phyloP scores from a whole-genome alignment of 768 basidiomycete species.

The Agrocybe chaxingu region DNA sequence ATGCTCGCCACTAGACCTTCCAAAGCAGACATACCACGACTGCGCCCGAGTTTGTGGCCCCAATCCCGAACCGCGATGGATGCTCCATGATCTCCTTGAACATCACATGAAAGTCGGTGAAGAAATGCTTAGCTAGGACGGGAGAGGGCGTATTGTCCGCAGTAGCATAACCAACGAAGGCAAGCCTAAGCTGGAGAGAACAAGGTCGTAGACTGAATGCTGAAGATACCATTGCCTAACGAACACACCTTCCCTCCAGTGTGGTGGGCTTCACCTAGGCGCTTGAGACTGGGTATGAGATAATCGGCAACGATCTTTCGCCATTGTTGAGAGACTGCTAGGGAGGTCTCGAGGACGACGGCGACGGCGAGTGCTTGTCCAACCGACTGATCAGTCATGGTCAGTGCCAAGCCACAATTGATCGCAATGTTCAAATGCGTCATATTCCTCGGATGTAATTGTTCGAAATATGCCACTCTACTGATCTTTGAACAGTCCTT shows the following conservation, averaged over 20 bases:
- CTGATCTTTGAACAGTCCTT: no score
- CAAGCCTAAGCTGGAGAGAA: conserved; percentile 27
- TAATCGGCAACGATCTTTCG: conserved; percentile 41
- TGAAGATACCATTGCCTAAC: background rate
- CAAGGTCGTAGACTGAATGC: background rate
- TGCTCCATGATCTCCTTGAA: conserved; percentile 46
- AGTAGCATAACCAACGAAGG: conserved; percentile 61
- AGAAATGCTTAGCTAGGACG: conserved; percentile 56
- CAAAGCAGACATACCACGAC: conserved; percentile 60
- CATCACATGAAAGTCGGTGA: conserved; percentile 38
- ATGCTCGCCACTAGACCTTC: conserved; percentile 70
- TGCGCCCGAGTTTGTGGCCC: conserved; percentile 46
- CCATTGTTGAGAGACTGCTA: conserved; percentile 55
- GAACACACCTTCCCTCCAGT: conserved; percentile 32
- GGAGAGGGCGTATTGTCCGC: conserved; percentile 55
- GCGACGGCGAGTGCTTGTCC: conserved; percentile 42
- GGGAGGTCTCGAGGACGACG: conserved; percentile 61
- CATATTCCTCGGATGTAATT: background rate
- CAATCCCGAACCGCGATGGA: conserved; percentile 49
- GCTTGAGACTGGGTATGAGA: conserved; percentile 47
- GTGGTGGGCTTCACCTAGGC: conserved; percentile 41
- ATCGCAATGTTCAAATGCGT: background rate
- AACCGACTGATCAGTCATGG: conserved; percentile 17
- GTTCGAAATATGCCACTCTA: background rate
- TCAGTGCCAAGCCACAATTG: conserved; percentile 4